phyloP scores from a whole-genome alignment of 2,329 filamentous ascomycete species.

The Intubia oerlemansii region DNA sequence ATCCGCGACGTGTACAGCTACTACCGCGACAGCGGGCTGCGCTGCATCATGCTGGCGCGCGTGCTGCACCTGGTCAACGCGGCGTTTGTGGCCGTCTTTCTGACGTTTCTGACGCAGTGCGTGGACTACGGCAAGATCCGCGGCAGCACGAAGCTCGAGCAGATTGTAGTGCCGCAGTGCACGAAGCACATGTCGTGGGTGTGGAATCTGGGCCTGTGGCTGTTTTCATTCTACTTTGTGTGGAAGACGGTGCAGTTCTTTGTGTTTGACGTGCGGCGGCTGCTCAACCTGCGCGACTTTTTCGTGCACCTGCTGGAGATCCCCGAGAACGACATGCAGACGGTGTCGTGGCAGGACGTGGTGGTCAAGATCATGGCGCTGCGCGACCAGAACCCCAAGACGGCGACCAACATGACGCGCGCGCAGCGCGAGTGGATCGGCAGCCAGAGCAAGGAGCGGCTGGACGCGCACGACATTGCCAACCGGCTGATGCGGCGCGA shows the following conservation, averaged over 20 bases:
- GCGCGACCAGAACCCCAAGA: conserved; percentile 71
- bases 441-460: conserved; percentile 75
- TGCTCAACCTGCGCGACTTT: conserved; percentile 66
- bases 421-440: conserved; percentile 39
- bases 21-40: conserved; percentile 63
- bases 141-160: conserved; percentile 32
- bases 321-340: conserved; percentile 69
- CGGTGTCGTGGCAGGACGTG: conserved; percentile 81
- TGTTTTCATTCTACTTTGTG: conserved; percentile 71
- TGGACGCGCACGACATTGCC: conserved; percentile 93
- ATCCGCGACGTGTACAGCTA: conserved; percentile 72
- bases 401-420: conserved; percentile 33
- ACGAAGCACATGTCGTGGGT: conserved; percentile 52
- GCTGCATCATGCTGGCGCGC: conserved; percentile 60
- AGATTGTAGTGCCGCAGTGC: conserved; percentile 49
- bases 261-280: conserved; percentile 43
- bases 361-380: conserved; percentile 70
- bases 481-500: conserved; percentile 92
- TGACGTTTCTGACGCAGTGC: conserved; percentile 70
- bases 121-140: conserved; percentile 61
- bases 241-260: conserved; percentile 57
- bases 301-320: conserved; percentile 68
- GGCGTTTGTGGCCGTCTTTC: conserved; percentile 60
- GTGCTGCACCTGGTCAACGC: conserved; percentile 58
- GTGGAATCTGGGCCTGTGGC: conserved; percentile 62